Conservation (phyloP, 1,139 yeast species). For the Fermentozyma sake region DNA sequence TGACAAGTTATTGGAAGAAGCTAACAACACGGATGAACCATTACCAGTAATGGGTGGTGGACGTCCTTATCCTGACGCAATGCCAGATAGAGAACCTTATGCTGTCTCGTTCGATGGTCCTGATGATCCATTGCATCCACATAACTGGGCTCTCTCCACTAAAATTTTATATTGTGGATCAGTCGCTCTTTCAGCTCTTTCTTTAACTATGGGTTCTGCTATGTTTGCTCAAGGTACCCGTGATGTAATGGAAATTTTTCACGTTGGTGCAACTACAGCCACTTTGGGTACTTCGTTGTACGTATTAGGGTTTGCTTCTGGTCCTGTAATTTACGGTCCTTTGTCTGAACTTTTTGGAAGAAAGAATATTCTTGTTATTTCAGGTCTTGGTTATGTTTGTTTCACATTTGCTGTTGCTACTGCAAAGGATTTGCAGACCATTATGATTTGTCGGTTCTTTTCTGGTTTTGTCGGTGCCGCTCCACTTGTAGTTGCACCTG, state of each 20-base stretch:
- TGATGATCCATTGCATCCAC: conserved; percentile 58
- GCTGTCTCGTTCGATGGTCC: conserved; percentile 59
- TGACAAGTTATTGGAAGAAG: conserved; percentile 19
- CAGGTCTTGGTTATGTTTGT: conserved; percentile 51
- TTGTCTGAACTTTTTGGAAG: conserved; percentile 74
- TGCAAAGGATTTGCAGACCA: conserved; percentile 67
- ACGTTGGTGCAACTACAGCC: conserved; percentile 52
- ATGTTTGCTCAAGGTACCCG: conserved; percentile 52
- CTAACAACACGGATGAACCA: conserved; percentile 28
- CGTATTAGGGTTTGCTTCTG: conserved; percentile 78
- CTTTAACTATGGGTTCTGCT: conserved; percentile 61
- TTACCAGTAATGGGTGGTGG: conserved; percentile 54
- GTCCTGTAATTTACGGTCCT: conserved; percentile 82
- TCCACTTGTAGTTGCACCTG: conserved; percentile 79
- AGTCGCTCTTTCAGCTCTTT: conserved; percentile 25
- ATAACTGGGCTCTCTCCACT: conserved; percentile 47
- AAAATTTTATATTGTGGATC: conserved; percentile 22
- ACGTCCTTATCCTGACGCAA: conserved; percentile 47
- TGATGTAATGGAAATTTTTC: conserved; percentile 38
- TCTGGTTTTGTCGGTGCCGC: conserved; percentile 77
- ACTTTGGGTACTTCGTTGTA: conserved; percentile 66
- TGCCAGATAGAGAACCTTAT: conserved; percentile 48
- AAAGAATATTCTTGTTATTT: conserved; percentile 48
- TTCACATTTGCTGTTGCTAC: conserved; percentile 72
- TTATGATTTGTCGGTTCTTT: conserved; percentile 69